A percentile compares a stretch with the other conserved stretches of the same genome.
These are phyloP conservation scores for Nicotiana sylvestris DNA, from an alignment of 257 asterid species.

Conservation along the genomic window DNA sequence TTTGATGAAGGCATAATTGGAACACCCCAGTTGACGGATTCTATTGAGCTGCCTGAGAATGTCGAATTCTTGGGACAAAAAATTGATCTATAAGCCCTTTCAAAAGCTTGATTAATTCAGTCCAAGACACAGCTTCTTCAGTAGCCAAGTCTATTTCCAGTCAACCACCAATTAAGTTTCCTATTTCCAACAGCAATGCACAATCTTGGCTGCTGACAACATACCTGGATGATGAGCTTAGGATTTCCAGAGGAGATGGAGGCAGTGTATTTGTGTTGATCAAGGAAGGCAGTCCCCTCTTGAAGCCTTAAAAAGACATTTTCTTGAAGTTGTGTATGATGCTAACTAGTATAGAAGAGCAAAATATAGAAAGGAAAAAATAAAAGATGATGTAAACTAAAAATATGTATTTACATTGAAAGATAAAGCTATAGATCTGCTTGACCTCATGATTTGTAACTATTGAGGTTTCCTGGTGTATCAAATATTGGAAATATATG, in stretches of 20 bases:
- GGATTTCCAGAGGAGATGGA: constrained; percentile 85
- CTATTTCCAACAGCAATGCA: constrained; percentile 45
- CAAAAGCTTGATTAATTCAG: constrained; percentile 68
- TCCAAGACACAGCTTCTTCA: constrained; percentile 80
- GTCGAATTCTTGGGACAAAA: constrained; percentile 74
- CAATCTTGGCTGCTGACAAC: constrained; percentile 96
- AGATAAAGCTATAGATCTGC: background rate
- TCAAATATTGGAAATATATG: background rate
- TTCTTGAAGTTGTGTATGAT: background rate
- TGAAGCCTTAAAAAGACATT: constrained; percentile 26
- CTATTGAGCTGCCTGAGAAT: constrained; percentile 68
- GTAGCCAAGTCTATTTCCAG: constrained; percentile 73
- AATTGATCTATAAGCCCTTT: constrained; percentile 76
- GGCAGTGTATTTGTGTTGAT: constrained; percentile 81
- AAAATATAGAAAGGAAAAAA: background rate
- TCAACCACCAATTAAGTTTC: constrained; percentile 76
- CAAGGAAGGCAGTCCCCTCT: constrained; percentile 68
- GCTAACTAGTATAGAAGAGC: background rate
- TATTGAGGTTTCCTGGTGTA: background rate
- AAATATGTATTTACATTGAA: background rate
- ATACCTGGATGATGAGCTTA: constrained; percentile 75
- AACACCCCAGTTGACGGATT: constrained; percentile 90
- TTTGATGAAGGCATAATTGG: constrained; percentile 82
- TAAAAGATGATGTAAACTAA: background rate
- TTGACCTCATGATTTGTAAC: background rate